phyloP scores from a whole-genome alignment of 2,329 filamentous ascomycete genomes.

The Ophiostoma tasmaniense region DNA sequence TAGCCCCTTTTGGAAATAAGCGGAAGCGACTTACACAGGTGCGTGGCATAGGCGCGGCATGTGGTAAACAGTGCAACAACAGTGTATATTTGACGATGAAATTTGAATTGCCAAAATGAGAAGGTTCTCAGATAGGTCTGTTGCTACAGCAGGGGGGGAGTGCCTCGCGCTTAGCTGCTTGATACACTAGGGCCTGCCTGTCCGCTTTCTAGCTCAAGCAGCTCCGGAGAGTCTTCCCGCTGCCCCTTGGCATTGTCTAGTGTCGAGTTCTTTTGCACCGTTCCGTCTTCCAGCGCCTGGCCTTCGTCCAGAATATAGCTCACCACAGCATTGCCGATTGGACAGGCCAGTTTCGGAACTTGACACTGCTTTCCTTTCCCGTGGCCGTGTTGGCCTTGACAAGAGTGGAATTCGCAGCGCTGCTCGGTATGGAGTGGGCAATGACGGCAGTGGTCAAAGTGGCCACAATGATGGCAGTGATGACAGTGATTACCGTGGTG shows the following conservation, averaged over 20 bases:
- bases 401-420: neutral
- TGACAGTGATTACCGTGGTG: neutral
- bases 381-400: neutral
- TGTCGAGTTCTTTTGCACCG: neutral
- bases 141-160: no score
- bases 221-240: neutral
- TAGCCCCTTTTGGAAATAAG: conserved; percentile 3
- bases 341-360: neutral
- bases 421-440: neutral
- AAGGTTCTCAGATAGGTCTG: no score
- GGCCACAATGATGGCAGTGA: neutral
- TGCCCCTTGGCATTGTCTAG: neutral
- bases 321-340: neutral
- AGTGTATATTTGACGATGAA: no score
- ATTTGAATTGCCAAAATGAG: no score
- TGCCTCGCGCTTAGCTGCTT: neutral
- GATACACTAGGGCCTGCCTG: neutral
- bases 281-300: neutral
- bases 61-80: no score
- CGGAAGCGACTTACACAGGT: neutral
- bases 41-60: no score
- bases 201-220: neutral
- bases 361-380: neutral
- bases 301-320: neutral
- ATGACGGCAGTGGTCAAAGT: neutral